Base-by-base conservation (phyloP, 164 flowering plant genomes). In the Chimonanthus salicifolius region DNA sequence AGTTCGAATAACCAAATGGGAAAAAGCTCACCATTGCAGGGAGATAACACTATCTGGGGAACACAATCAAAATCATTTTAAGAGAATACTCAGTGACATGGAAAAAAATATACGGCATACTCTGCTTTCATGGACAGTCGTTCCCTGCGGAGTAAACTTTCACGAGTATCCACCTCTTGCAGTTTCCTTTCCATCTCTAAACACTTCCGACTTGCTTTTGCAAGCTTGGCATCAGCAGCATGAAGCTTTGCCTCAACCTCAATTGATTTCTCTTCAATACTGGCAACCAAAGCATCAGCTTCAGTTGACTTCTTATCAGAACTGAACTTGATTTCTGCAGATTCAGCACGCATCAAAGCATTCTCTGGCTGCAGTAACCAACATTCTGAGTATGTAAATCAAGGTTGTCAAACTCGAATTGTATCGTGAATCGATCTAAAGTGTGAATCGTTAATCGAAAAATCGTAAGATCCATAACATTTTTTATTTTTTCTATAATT, bases 171-270 rank as follows among this genome's bases (percentile, higher is more conserved):
- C 76, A 96, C 68, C 73, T 94, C 97, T 74, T 85, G 86, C 78
- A 89, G 72, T 78, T 84, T 90, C 80, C 88, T 83, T 68, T 92
- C 97, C 78, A 94, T 20, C 70, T 91, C 93, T 13, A 87, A 78
- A 79, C 82, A 78, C 81, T 88, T 89, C 66, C 93, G 80, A 74
- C 80, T 90, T n/a, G 88, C 91, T 85, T 94, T 97, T 58, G 91
- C 93, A 77, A 89, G 87, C 78, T 85, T 91, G 43, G 92, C 88
- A 74, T 91, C 94, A 67, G 90, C 97, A 76, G 85, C 84, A 73
- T 74, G 88, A 77, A 89, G 43, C 77, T 89, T 96, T 58, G 81
- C 81, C 71, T 92, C 86, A 45, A 87, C 88, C 74, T 88, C 96
- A 76, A 88, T 70, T 13, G 93, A 85, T 81, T 80, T 89, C 63